A percentile compares a stretch with the other conserved stretches of the same genome.
Conservation (phyloP, 305 asterid genomes). For the Fraxinus sp. region DNA sequence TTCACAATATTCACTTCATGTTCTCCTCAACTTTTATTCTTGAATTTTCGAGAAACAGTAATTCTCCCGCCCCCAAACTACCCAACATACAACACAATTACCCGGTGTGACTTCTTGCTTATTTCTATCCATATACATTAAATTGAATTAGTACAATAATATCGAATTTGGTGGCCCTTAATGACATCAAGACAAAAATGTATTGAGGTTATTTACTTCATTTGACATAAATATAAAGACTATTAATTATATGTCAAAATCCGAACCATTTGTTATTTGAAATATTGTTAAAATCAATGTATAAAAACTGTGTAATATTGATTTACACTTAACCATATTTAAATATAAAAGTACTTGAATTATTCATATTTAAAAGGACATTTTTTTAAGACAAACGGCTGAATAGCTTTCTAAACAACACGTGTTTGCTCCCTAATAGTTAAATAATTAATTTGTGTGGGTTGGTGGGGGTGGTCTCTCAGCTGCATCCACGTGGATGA, state of each 20-base stretch:
- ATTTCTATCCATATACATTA: not conserved
- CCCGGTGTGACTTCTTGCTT: not conserved
- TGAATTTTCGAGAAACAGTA: too few relatives aligned
- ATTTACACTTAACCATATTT: too few relatives aligned
- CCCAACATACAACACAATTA: not conserved
- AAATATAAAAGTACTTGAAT: not conserved
- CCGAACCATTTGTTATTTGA: too few relatives aligned
- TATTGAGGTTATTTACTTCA: not conserved
- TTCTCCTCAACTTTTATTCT: too few relatives aligned
- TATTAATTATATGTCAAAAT: too few relatives aligned
- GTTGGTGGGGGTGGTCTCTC: not conserved
- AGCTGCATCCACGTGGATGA: not conserved
- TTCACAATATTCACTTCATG: too few relatives aligned
- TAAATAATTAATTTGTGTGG: not conserved
- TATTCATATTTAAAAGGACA: not conserved
- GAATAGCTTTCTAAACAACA: not conserved
- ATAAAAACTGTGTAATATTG: too few relatives aligned
- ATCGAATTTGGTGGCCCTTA: not conserved
- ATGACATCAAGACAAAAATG: not conserved
- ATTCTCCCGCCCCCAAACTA: not conserved
- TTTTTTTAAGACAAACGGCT: not conserved
- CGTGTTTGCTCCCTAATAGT: not conserved
- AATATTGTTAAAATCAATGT: too few relatives aligned
- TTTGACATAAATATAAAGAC: not conserved
- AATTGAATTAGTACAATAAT: not conserved